Evolutionary conservation across 2,329 filamentous ascomycete genomes (phyloP), one percentile per base, ranked within the genome.

Genomic region (Colletotrichum musicola): DNA sequence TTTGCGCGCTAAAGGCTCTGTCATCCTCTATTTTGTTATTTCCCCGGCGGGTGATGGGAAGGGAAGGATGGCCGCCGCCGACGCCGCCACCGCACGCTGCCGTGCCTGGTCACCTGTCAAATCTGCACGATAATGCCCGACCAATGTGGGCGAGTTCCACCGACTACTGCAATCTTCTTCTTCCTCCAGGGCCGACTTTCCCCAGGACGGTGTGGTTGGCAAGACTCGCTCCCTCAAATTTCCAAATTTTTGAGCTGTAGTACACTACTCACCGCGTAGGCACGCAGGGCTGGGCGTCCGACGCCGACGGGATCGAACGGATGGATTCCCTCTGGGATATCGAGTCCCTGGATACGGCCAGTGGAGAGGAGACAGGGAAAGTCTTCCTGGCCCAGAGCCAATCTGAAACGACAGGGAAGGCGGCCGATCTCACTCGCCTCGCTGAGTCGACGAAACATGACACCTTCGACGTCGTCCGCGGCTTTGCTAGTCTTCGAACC

Each of bases 381-480:
- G 55, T 42, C 66, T 35, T n/a, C 42, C 62, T 55, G 60, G 50
- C 50, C 44, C 66, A 65, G 62, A 60, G 50, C 62, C 40, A 56
- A 56, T 51, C 56, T 69, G 66, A 69, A 69, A 69, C 66, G 35
- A 65, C 65, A 66, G 66, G 66, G 51, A 51, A 65, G 38, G n/a
- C 27, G 62, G 65, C 66, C 51, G 66, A 69, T 69, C 62, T 66
- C 57, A 50, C 47, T 61, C 62, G 62, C 62, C 66, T 65, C 38
- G 66, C 62, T 60, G 66, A 65, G 66, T 61, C 66, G 66, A 61
- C 62, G 66, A 69, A 69, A 69, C 66, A 69, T 65, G 66, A 46
- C 66, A 69, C 53, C 44, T 64, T 69, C 56, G 65, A 68, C 65
- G 56, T 61, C 49, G 62, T 65, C 66, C 51, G 64, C 13, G 55